Conservation (phyloP, 2,329 filamentous ascomycete species). For the Albophoma yamanashiensis region DNA sequence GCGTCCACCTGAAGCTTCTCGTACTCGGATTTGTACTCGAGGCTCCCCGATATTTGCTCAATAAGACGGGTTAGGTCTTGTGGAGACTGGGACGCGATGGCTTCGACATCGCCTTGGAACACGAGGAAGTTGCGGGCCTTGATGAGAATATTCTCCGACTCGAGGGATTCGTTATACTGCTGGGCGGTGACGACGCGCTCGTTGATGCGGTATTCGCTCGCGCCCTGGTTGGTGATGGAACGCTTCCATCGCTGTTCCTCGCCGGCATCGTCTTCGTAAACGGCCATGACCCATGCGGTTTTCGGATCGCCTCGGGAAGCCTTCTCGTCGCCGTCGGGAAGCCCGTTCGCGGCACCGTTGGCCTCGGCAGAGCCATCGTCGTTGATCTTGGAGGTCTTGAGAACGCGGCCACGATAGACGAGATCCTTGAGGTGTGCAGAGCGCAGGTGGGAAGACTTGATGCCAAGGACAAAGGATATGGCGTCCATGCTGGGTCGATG, state of each 20-base stretch:
- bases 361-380: conserved; percentile 69
- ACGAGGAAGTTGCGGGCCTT: conserved; percentile 97
- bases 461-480: conserved; percentile 96
- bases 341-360: conserved; percentile 52
- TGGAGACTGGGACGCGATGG: conserved; percentile 89
- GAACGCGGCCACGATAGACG: conserved; percentile 87
- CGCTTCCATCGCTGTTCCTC: conserved; percentile 96
- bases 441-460: conserved; percentile 95
- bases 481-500: conserved; percentile 72
- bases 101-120: conserved; percentile 96
- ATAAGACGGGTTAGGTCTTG: conserved; percentile 89
- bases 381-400: conserved; percentile 87
- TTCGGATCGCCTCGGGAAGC: conserved; percentile 75
- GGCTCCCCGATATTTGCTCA: conserved; percentile 92
- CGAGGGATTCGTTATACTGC: conserved; percentile 87
- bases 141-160: conserved; percentile 92
- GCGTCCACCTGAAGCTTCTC: conserved; percentile 79
- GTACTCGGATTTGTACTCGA: conserved; percentile 92
- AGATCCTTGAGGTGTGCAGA: conserved; percentile 90
- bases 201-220: conserved; percentile 96
- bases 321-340: conserved; percentile 49
- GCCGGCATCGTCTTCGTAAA: conserved; percentile 94
- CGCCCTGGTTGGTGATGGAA: conserved; percentile 76
- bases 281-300: conserved; percentile 97
- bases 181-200: conserved; percentile 78